Evolutionary conservation across 23 red algal species (phyloP).

Genomic region (Chondrus crispus): DNA sequence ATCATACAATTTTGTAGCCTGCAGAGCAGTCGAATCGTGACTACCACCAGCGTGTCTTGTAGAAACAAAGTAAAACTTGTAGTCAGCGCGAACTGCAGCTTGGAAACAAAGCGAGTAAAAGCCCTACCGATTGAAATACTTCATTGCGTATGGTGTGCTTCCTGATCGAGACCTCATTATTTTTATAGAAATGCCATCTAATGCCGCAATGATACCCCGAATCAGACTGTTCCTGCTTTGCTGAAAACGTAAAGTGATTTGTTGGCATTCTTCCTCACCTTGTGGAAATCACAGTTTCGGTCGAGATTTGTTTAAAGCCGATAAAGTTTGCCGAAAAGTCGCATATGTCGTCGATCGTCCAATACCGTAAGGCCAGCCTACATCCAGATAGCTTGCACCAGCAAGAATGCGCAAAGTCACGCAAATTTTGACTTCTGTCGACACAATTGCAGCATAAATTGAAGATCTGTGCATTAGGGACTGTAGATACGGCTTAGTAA

Average conservation of each 20-base stretch:
- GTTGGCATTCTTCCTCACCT: neutral
- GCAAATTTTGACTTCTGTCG: neutral
- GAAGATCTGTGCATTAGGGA: too few species aligned
- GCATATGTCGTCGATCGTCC: neutral
- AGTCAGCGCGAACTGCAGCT: neutral
- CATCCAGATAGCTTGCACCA: conserved; percentile 17
- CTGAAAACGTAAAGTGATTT: neutral
- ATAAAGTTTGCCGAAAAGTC: neutral
- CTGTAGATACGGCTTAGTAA: too few species aligned
- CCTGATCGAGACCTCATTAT: neutral
- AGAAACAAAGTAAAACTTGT: neutral
- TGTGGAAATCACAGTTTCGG: neutral
- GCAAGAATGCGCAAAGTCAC: neutral
- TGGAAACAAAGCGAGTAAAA: neutral
- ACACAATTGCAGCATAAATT: too few species aligned
- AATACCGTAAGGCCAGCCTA: conserved; percentile 16
- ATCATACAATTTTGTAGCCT: neutral
- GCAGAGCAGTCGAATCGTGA: neutral
- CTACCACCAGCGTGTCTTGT: neutral
- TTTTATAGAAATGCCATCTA: neutral
- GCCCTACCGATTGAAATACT: neutral
- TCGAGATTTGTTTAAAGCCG: neutral
- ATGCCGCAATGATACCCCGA: neutral
- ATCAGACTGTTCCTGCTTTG: neutral
- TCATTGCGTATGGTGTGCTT: neutral